Base-by-base conservation (phyloP, 768 basidiomycete species). In the Boletus reticulatus region DNA sequence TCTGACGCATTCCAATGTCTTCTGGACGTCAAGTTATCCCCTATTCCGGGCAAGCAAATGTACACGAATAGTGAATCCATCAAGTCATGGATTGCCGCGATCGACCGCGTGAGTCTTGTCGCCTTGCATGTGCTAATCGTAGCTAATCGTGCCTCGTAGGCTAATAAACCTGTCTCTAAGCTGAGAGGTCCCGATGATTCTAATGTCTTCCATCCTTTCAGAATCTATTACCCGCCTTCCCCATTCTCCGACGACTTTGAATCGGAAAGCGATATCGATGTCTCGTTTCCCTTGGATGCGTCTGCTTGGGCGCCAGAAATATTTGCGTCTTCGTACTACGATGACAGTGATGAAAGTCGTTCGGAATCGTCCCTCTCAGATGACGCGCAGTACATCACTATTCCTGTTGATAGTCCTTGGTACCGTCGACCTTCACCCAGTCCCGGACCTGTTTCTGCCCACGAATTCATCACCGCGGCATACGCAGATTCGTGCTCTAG, bases 381-480 rank as follows among this genome's bases (percentile, higher is more conserved):
- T 24, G 67, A 70, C 43, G 71, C 67, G 4, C 78, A 80, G 59
- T 74, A 75, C 43, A 63, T 79, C 47, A 69, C 64, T 48, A 76
- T 80, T 45, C 68, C 72, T 12, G 65, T 59, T 34, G 72, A 72
- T 48, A 78, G 72, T 41, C 73, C 72, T 4, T 79, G 77, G 69
- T 75, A 73, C 57, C 68, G 62, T 22, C 62, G 54, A 32, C 69
- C 72, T 32, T 64, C 71, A 27, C 59, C 65, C 20, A 67, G 65
- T 50, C 66, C 70, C 6, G 59, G 56, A 43, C 68, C 64, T 4
- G n/a, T 57, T n/a, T 48, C 67, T 1, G 64, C 60, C 31, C 50
- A 60, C 24, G 64, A 63, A 42, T 36, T 67, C 34, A 53, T 22
- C 27, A 60, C 60, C 31, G 60, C 61, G 5, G 49, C 52, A 38